Percentiles rank a stretch among this genome's conserved stretches.
phyloP scores from a whole-genome alignment of 192 early-diverging fungal genomes.

The Podila verticillata region DNA sequence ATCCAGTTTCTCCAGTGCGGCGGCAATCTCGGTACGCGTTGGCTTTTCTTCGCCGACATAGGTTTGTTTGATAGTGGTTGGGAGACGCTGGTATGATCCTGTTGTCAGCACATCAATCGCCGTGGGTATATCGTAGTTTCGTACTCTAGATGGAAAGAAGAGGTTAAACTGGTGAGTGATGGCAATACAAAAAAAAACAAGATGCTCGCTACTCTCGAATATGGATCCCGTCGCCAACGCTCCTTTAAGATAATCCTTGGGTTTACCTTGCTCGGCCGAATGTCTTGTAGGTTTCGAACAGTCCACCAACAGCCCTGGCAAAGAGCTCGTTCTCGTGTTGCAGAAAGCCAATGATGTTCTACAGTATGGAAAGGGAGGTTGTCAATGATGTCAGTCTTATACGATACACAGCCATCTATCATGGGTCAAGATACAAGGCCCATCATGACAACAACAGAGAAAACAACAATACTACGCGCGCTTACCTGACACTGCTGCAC shows the following conservation, averaged over 20 bases:
- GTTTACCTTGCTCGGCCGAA: slow-evolving; percentile 59
- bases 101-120: slow-evolving; percentile 89
- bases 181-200: slow-evolving; percentile 3
- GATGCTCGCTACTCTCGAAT: no score
- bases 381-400: no score
- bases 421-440: slow-evolving; percentile 4
- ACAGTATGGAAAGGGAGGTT: not conserved
- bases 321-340: slow-evolving; percentile 71
- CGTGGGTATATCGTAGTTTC: slow-evolving; percentile 84
- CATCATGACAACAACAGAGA: not conserved
- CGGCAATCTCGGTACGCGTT: slow-evolving; percentile 64
- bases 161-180: not conserved
- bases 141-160: slow-evolving; percentile 60
- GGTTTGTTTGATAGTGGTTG: slow-evolving; percentile 73
- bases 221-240: not conserved
- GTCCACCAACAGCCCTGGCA: slow-evolving; percentile 64
- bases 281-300: slow-evolving; percentile 60
- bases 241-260: not conserved
- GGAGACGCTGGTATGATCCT: slow-evolving; percentile 84
- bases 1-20: slow-evolving; percentile 71
- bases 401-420: no score
- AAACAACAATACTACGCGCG: not conserved
- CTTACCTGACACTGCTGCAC: slow-evolving; percentile 78
- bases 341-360: slow-evolving; percentile 68
- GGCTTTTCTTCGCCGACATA: slow-evolving; percentile 67